Conservation (phyloP, 768 basidiomycete genomes). For the Leccinum obscurum region DNA sequence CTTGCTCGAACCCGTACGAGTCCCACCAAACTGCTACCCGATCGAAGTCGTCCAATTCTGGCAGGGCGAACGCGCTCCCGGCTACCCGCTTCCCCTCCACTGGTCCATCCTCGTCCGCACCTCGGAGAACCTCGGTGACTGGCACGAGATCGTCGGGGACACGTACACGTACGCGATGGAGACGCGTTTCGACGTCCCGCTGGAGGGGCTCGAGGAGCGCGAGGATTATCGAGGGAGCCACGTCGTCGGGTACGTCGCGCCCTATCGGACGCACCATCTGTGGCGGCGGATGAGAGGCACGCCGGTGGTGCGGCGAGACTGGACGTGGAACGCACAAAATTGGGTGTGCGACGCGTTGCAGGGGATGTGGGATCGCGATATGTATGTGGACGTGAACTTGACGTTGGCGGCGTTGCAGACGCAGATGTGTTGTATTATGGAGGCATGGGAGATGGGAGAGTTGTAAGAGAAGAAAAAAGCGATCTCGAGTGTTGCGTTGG, state of each 20-base stretch:
- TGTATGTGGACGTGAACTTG: slow-evolving; percentile 20
- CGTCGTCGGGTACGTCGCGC: slow-evolving; percentile 25
- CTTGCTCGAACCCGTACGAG: slow-evolving; percentile 19
- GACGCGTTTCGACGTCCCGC: slow-evolving; percentile 9
- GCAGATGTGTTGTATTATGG: slow-evolving; percentile 31
- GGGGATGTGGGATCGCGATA: slow-evolving; percentile 6
- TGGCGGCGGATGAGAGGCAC: slow-evolving; percentile 19
- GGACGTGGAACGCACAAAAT: slow-evolving; percentile 28
- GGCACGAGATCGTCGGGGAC: slow-evolving; percentile 30
- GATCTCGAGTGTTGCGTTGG: background rate
- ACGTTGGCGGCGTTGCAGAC: slow-evolving; percentile 21
- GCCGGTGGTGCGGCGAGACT: slow-evolving; percentile 15
- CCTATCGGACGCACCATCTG: slow-evolving; percentile 12
- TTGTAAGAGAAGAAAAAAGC: background rate
- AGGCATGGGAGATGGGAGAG: slow-evolving; percentile 32
- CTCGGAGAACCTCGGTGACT: slow-evolving; percentile 18
- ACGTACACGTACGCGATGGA: slow-evolving; percentile 20
- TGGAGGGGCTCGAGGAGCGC: background rate
- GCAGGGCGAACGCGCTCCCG: slow-evolving; percentile 24
- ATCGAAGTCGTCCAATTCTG: slow-evolving; percentile 34
- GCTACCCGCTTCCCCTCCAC: slow-evolving; percentile 25
- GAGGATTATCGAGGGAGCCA: slow-evolving; percentile 29
- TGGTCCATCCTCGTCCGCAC: slow-evolving; percentile 33
- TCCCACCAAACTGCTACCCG: slow-evolving; percentile 18
- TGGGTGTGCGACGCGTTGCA: slow-evolving; percentile 30